Evolutionary conservation across 2,329 filamentous ascomycete species (phyloP), one percentile per base, ranked within the genome.

Genomic region (Calonectria pseudoreteaudii): DNA sequence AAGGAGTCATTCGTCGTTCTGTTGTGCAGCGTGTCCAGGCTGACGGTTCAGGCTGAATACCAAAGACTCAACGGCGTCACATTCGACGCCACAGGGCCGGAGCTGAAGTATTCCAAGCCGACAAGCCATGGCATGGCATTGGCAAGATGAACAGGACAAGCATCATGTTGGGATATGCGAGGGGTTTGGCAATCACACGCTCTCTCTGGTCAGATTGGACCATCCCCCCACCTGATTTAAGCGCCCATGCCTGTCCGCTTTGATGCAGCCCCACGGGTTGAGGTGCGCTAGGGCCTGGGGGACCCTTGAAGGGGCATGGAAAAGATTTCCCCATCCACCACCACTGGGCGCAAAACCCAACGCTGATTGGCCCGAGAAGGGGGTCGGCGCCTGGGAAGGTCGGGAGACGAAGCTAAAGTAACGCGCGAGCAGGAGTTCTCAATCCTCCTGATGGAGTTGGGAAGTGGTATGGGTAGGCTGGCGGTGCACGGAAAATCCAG

Each of bases 211-310:
- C 53, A 49, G 47, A 47, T 36, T 62, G 58, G 72, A 44, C 69
- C 75, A 75, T 74, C 77, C 79, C 77, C 85, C 82, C 82, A 76
- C 83, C 78, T 82, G 81, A 82, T 81, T 84, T 91, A 91, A 91
- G 89, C 90, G 90, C 90, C 88, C 86, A 87, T 83, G 86, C 86
- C 86, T 89, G 87, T 87, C 86, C 82, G 80, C 81, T 83, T 84
- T 82, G 84, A 86, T 88, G 88, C 88, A 88, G 86, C 84, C 85
- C 85, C 82, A 82, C 82, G 82, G 74, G 80, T 80, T 83, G 78
- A 75, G 77, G 75, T 74, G 62, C 31, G 38, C 53, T 49, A 60
- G 52, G 53, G 30, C 31, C 26, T 41, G 68, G 47, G 28, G 62
- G 47, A 62, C 49, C 49, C 68, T 38, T 44, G 53, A 26, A 62